phyloP scores from a whole-genome alignment of 345 rosid genomes.

The Arabidopsis suecica region DNA sequence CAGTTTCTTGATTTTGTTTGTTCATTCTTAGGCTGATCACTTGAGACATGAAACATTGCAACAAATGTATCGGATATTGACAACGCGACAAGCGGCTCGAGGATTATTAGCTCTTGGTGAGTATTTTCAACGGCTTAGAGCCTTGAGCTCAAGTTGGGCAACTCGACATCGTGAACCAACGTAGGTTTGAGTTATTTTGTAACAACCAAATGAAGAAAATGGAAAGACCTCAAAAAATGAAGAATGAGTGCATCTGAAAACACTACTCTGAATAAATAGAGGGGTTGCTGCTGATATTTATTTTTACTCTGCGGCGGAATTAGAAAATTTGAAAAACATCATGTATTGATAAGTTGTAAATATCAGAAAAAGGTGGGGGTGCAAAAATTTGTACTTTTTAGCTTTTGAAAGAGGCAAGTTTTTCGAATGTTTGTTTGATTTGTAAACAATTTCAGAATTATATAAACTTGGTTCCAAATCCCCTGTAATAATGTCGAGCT shows the following conservation, averaged over 20 bases:
- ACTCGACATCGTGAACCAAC: conserved; percentile 63
- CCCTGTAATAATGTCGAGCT: not conserved
- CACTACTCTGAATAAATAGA: conserved; percentile 13
- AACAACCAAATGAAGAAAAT: not conserved
- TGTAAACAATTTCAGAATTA: conserved; percentile 21
- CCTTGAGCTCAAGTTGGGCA: conserved; percentile 74
- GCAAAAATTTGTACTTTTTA: conserved; percentile 35
- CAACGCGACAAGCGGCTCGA: conserved; percentile 75
- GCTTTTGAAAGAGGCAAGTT: conserved; percentile 32
- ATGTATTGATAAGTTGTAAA: conserved; percentile 43
- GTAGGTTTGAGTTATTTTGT: conserved; percentile 26
- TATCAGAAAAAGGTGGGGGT: conserved; percentile 34
- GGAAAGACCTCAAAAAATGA: conserved; percentile 13
- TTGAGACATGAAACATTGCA: conserved; percentile 82
- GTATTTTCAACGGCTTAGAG: conserved; percentile 77
- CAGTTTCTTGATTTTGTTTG: conserved; percentile 22
- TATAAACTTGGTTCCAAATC: conserved; percentile 17
- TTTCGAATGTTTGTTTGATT: conserved; percentile 43
- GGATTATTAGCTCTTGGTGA: conserved; percentile 85
- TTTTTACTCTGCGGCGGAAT: conserved; percentile 39
- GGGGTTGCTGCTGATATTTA: conserved; percentile 43
- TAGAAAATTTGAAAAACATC: conserved; percentile 18
- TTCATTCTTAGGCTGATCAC: conserved; percentile 73
- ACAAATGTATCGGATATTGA: conserved; percentile 77
- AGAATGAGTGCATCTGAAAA: conserved; percentile 31